These are phyloP conservation scores for Phaeotremella fagi DNA, from an alignment of 768 basidiomycete species.

Conservation along the genomic window DNA sequence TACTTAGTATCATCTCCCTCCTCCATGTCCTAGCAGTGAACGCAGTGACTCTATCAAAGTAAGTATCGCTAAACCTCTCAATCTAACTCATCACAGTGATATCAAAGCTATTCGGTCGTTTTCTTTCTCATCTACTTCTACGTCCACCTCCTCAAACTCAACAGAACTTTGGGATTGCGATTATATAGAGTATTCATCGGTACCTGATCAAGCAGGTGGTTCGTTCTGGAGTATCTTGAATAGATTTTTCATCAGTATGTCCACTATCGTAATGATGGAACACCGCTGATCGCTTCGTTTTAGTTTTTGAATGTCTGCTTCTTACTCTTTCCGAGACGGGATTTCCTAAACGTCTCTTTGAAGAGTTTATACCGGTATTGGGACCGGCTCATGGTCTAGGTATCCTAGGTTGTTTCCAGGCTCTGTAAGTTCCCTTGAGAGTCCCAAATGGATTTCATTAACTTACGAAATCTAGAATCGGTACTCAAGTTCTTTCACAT, in stretches of 20 bases:
- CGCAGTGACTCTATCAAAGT: conserved; percentile 53
- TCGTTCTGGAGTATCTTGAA: conserved; percentile 88
- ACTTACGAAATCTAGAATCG: conserved; percentile 49
- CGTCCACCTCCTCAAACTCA: not conserved
- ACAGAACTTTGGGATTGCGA: conserved; percentile 57
- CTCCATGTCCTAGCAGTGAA: conserved; percentile 65
- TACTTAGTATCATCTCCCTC: conserved; percentile 72
- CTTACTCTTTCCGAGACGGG: conserved; percentile 78
- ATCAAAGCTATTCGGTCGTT: conserved; percentile 40
- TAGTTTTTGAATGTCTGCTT: conserved; percentile 69
- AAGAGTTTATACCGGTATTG: conserved; percentile 78
- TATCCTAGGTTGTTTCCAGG: conserved; percentile 79
- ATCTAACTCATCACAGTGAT: conserved; percentile 29
- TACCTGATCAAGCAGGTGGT: conserved; percentile 86
- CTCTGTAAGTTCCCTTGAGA: conserved; percentile 57
- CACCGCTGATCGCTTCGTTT: not conserved
- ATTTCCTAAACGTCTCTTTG: conserved; percentile 65
- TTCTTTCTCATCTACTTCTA: conserved; percentile 6
- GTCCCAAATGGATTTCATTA: not conserved
- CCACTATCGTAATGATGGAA: not conserved
- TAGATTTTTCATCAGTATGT: conserved; percentile 65
- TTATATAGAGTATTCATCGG: conserved; percentile 67
- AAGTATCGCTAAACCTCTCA: conserved; percentile 14
- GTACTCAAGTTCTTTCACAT: conserved; percentile 56
- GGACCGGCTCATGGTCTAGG: conserved; percentile 80